These are phyloP conservation scores for Sclerotinia trifoliorum DNA, from an alignment of 2,329 filamentous ascomycete species.

Conservation along the genomic window DNA sequence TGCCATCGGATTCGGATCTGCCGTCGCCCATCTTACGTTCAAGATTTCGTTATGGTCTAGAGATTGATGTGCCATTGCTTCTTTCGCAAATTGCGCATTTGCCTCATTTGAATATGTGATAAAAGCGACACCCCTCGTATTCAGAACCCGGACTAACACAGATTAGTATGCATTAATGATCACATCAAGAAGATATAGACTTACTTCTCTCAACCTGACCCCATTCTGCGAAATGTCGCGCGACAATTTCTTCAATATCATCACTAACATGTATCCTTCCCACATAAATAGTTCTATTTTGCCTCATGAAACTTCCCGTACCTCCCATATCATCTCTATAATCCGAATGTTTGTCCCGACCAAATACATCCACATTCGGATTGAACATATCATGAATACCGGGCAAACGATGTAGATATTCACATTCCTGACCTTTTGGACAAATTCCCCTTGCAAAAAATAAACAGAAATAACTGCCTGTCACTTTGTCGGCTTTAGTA, in stretches of 20 bases:
- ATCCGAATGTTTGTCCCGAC: slow-evolving; percentile 86
- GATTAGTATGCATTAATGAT: slow-evolving; percentile 30
- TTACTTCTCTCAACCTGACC: slow-evolving; percentile 78
- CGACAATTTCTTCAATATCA: slow-evolving; percentile 94
- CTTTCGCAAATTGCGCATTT: slow-evolving; percentile 87
- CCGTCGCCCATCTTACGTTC: slow-evolving; percentile 96
- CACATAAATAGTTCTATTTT: slow-evolving; percentile 91
- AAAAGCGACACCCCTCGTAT: slow-evolving; percentile 86
- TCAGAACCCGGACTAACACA: slow-evolving; percentile 68
- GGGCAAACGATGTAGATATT: slow-evolving; percentile 88
- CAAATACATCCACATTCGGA: slow-evolving; percentile 93
- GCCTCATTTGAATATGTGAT: slow-evolving; percentile 91
- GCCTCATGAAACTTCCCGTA: slow-evolving; percentile 87
- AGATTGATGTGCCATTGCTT: slow-evolving; percentile 93
- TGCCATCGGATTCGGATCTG: slow-evolving; percentile 92
- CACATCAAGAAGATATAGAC: slow-evolving; percentile 26
- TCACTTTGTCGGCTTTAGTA: slow-evolving; percentile 72
- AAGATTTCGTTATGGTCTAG: slow-evolving; percentile 89
- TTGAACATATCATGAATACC: slow-evolving; percentile 87
- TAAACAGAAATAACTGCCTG: slow-evolving; percentile 87
- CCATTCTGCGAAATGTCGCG: slow-evolving; percentile 95
- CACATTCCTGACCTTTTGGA: slow-evolving; percentile 87
- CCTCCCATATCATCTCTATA: slow-evolving; percentile 98
- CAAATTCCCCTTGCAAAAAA: slow-evolving; percentile 83
- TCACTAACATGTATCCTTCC: slow-evolving; percentile 93